phyloP scores from a whole-genome alignment of 192 early-diverging fungal genomes.

The Phlyctochytrium planicorne region DNA sequence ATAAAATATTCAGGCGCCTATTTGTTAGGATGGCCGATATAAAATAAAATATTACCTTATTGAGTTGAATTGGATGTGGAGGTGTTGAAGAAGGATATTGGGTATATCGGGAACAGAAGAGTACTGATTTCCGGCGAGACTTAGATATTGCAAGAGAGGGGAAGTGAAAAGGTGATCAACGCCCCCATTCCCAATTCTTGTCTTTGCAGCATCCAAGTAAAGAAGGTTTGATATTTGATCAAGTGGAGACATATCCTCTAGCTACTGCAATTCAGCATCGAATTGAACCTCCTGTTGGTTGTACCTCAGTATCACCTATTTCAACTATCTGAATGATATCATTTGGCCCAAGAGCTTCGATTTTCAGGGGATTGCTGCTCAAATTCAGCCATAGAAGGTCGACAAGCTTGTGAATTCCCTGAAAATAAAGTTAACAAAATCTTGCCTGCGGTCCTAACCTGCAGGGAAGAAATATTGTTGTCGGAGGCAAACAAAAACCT shows the following conservation, averaged over 20 bases:
- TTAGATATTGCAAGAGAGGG: slow-evolving; percentile 24
- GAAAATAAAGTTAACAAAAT: neutral
- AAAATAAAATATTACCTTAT: slow-evolving; percentile 6
- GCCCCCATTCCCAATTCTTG: slow-evolving; percentile 12
- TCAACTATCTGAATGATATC: slow-evolving; percentile 19
- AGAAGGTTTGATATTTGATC: slow-evolving; percentile 23
- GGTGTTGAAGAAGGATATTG: slow-evolving; percentile 6
- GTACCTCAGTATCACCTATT: slow-evolving; percentile 14
- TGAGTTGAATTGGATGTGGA: slow-evolving; percentile 23
- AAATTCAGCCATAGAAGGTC: slow-evolving; percentile 16
- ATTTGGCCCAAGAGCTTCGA: slow-evolving; percentile 8
- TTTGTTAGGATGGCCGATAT: neutral
- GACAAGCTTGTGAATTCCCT: slow-evolving; percentile 6
- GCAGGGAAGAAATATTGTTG: slow-evolving; percentile 13
- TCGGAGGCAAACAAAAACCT: slow-evolving; percentile 15
- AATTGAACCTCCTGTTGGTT: too few species aligned
- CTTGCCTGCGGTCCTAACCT: slow-evolving; percentile 1
- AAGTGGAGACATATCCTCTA: slow-evolving; percentile 11
- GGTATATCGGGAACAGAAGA: slow-evolving; percentile 21
- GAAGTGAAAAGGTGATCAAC: slow-evolving; percentile 2
- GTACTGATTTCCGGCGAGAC: slow-evolving; percentile 24
- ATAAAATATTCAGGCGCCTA: slow-evolving; percentile 9
- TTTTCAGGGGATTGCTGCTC: slow-evolving; percentile 15
- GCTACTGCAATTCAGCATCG: neutral
- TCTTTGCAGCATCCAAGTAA: slow-evolving; percentile 20